Evolutionary conservation across 2,329 filamentous ascomycete species (phyloP).

Genomic region (Fusarium euwallaceae): DNA sequence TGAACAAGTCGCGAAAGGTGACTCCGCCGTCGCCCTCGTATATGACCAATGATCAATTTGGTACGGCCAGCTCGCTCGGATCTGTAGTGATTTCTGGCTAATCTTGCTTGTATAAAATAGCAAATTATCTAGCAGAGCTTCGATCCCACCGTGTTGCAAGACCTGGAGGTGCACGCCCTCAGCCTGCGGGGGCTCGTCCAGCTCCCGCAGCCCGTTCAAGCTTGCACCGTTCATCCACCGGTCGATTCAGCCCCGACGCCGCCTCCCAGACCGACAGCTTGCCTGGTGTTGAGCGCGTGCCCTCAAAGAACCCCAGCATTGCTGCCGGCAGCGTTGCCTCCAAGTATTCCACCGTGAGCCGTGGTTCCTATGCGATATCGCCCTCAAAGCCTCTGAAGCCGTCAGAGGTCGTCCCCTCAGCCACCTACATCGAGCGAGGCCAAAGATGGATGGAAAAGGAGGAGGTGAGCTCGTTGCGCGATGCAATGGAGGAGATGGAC

Average conservation of each 20-base stretch:
- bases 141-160: constrained; percentile 76
- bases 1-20: constrained; percentile 63
- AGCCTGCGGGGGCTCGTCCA: constrained; percentile 57
- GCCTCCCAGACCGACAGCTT: constrained; percentile 46
- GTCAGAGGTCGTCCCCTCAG: constrained; percentile 72
- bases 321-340: constrained; percentile 62
- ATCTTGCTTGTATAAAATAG: constrained; percentile 57
- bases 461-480: constrained; percentile 76
- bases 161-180: constrained; percentile 79
- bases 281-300: constrained; percentile 44
- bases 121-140: constrained; percentile 77
- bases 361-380: constrained; percentile 65
- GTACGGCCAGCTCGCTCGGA: constrained; percentile 54
- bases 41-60: constrained; percentile 77
- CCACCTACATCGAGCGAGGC: constrained; percentile 79
- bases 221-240: constrained; percentile 45
- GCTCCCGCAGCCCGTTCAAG: constrained; percentile 46
- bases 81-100: constrained; percentile 28
- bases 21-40: constrained; percentile 73
- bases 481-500: constrained; percentile 81
- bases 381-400: constrained; percentile 64
- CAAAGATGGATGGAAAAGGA: constrained; percentile 86
- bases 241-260: constrained; percentile 50
- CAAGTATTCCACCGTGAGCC: constrained; percentile 63
- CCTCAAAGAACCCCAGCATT: constrained; percentile 56